Percentiles rank a stretch among this genome's conserved stretches.
These are phyloP conservation scores for Colletotrichum sp. DNA, from an alignment of 2,329 filamentous ascomycete species.

Conservation along the genomic window DNA sequence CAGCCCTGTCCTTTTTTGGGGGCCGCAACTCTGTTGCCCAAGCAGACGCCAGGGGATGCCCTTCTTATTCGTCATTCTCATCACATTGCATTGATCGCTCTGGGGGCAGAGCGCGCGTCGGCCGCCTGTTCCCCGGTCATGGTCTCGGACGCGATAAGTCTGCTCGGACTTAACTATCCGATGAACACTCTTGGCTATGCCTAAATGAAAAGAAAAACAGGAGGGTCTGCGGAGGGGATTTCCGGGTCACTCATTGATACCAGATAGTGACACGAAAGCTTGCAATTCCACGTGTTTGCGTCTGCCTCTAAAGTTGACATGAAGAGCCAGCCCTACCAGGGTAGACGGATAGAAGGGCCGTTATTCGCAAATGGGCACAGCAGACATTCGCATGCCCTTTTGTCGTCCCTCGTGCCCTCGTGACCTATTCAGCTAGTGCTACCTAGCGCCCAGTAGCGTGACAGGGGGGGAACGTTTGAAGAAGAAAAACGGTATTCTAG, in stretches of 20 bases:
- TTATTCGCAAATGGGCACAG: not conserved
- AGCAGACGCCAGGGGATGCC: not conserved
- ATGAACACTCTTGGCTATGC: not conserved
- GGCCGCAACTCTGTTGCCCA: not conserved
- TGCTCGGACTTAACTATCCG: not conserved
- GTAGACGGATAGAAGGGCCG: not conserved
- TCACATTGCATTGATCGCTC: not conserved
- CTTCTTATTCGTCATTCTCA: not conserved
- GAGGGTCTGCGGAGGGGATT: not conserved
- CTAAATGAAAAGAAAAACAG: not conserved
- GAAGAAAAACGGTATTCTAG: not conserved
- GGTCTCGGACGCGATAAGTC: not conserved
- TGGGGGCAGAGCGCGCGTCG: not conserved
- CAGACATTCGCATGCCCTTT: not conserved
- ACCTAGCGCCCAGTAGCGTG: not conserved
- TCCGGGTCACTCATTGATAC: not conserved
- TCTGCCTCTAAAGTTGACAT: not conserved
- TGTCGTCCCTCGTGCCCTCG: not conserved
- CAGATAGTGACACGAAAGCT: not conserved
- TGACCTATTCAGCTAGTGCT: not conserved
- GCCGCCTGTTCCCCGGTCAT: not conserved
- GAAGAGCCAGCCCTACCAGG: not conserved
- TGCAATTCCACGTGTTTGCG: not conserved
- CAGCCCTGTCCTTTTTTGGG: slow-evolving; percentile 9
- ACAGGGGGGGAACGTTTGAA: not conserved